Conservation (phyloP, 352 stramenopile genomes). For the Phytophthora lateralis region DNA sequence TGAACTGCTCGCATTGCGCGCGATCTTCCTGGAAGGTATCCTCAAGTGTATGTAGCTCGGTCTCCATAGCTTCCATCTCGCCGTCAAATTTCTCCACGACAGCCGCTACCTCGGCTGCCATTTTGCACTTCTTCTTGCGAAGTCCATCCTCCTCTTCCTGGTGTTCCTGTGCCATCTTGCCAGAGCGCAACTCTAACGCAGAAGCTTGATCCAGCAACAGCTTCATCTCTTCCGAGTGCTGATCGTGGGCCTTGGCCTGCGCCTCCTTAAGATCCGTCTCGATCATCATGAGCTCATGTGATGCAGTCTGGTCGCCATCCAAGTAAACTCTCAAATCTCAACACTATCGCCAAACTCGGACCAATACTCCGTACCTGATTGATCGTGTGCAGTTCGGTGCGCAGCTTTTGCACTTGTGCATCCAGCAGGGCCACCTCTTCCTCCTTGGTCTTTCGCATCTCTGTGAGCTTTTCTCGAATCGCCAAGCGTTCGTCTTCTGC, state of each 20-base stretch:
- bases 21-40: slow-evolving; percentile 50
- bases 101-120: slow-evolving; percentile 65
- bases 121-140: slow-evolving; percentile 86
- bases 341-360: background rate
- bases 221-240: slow-evolving; percentile 84
- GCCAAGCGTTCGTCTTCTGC: slow-evolving; percentile 77
- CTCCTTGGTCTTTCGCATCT: slow-evolving; percentile 82
- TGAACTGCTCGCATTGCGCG: slow-evolving; percentile 68
- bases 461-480: slow-evolving; percentile 78
- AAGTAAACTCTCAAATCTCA: background rate
- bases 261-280: slow-evolving; percentile 78
- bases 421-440: slow-evolving; percentile 83
- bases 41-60: slow-evolving; percentile 56
- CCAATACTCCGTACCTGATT: slow-evolving; percentile 48
- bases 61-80: slow-evolving; percentile 72
- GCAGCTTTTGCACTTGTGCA: slow-evolving; percentile 82
- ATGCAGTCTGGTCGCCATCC: slow-evolving; percentile 44
- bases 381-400: slow-evolving; percentile 73
- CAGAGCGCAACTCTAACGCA: slow-evolving; percentile 56
- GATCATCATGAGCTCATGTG: slow-evolving; percentile 78
- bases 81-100: slow-evolving; percentile 82
- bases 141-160: slow-evolving; percentile 81
- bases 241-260: slow-evolving; percentile 73
- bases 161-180: slow-evolving; percentile 82
- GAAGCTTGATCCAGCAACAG: slow-evolving; percentile 59